These are phyloP conservation scores for Bertia moriformis DNA, from an alignment of 2,329 filamentous ascomycete species.

Conservation along the genomic window DNA sequence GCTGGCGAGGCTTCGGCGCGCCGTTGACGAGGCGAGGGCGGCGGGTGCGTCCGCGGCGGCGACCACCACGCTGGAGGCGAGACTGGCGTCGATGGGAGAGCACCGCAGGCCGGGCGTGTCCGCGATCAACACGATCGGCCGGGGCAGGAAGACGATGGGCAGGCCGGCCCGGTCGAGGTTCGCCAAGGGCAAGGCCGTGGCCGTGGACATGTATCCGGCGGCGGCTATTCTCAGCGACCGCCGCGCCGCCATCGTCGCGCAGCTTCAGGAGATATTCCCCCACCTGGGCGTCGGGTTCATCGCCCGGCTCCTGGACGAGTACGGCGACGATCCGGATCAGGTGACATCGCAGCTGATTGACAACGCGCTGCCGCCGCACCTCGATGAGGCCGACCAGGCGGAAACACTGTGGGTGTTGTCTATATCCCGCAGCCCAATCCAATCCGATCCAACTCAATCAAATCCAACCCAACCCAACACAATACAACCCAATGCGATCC, in stretches of 20 bases:
- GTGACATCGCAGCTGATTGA: conserved; percentile 72
- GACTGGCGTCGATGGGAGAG: not conserved
- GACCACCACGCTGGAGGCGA: not conserved
- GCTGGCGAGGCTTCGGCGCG: not conserved
- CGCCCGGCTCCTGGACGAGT: conserved; percentile 69
- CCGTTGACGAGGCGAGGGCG: too few relatives aligned
- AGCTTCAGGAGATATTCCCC: conserved; percentile 88
- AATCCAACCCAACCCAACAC: too few relatives aligned
- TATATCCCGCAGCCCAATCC: too few relatives aligned
- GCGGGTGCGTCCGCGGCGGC: not conserved
- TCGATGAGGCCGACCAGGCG: conserved; percentile 46
- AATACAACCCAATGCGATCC: too few relatives aligned
- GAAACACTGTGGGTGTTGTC: conserved; percentile 47
- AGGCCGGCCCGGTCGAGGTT: conserved; percentile 29
- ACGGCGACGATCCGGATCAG: conserved; percentile 61
- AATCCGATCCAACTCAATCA: too few relatives aligned
- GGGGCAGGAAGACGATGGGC: not conserved
- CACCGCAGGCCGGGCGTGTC: not conserved
- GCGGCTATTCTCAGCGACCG: conserved; percentile 54
- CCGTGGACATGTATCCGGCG: conserved; percentile 19
- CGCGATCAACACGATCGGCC: too few relatives aligned
- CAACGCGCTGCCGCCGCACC: conserved; percentile 55
- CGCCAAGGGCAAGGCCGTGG: conserved; percentile 50
- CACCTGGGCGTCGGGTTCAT: conserved; percentile 75
- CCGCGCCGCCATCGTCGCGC: conserved; percentile 68